A percentile compares a stretch with the other conserved stretches of the same genome.
Evolutionary conservation across 345 rosid genomes (phyloP).

Genomic region (Luvunga scandens): DNA sequence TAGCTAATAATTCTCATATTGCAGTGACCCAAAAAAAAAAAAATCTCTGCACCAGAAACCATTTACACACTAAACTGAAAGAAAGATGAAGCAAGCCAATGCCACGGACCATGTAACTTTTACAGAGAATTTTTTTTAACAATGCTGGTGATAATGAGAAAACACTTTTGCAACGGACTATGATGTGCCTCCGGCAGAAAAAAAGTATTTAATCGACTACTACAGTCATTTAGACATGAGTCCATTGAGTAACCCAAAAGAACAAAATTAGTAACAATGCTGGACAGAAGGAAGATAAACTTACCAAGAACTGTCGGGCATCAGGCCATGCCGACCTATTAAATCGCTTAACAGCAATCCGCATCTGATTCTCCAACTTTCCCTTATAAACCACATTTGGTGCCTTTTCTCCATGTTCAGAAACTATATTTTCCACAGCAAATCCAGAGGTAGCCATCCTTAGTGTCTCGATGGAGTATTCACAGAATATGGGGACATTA

Average conservation of each 20-base stretch:
- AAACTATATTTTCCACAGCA: conserved; percentile 84
- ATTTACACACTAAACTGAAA: not conserved
- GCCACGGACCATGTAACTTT: not conserved
- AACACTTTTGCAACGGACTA: not conserved
- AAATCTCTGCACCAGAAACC: too few relatives aligned
- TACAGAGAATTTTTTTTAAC: not conserved
- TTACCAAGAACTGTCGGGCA: conserved; percentile 75
- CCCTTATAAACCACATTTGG: conserved; percentile 92
- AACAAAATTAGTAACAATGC: not conserved
- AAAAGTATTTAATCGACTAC: not conserved
- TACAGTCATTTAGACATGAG: not conserved
- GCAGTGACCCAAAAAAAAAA: not conserved
- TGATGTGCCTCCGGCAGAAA: not conserved
- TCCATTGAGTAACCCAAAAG: not conserved
- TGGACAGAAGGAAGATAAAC: not conserved
- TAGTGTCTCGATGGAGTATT: conserved; percentile 69
- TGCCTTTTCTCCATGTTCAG: conserved; percentile 93
- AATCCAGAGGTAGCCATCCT: conserved; percentile 82
- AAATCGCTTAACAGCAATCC: conserved; percentile 89
- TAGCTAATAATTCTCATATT: not conserved
- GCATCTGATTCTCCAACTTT: conserved; percentile 66
- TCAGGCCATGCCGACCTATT: conserved; percentile 94
- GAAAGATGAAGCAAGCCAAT: not conserved
- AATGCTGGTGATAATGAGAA: not conserved
- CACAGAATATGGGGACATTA: conserved; percentile 50